Evolutionary conservation across 2,329 filamentous ascomycete species (phyloP), one percentile per base, ranked within the genome.

Genomic region (Trichothecium roseum): DNA sequence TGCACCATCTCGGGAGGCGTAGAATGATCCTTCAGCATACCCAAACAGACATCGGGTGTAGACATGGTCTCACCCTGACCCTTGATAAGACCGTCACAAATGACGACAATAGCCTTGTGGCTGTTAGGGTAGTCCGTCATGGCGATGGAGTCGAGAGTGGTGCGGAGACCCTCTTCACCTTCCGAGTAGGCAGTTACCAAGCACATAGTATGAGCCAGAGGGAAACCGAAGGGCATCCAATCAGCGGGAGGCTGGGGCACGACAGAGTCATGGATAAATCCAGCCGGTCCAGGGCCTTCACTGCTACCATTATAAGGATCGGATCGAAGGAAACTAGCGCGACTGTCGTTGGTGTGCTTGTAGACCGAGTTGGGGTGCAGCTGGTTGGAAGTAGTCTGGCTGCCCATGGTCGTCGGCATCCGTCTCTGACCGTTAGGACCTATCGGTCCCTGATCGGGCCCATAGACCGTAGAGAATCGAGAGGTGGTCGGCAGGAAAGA

Each of bases 61-160:
- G 87, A 84, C 49, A 83, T 65, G 8, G 70, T 64, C 60, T 98
- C 91, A 33, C 93, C 91, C 51, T 93, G 76, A 46, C 93, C 93
- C 64, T 95, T 95, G 68, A 98, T 94, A 53, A 96, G 75, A 62
- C 91, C 91, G 57, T 98, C 91, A 62, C 91, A 98, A 49, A 98
- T 84, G 49, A 95, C 84, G 40, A 98, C 72, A 48, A 98, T 91
- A 18, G 88, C 77, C 63, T 98, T 98, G 72, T 98, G 93, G 57
- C 89, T 96, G 70, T 98, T 98, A 34, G 91, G 91, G 50, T 98
- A 98, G 58, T 98, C 93, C 3, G 91, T 98, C 61, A 85, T 94
- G 34, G 89, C 91, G 54, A 98, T 82, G 1, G 91, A 98, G 61
- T 98, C 88, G 18, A 98, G 66, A 1, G 91, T 98, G 1, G 88